Percentiles rank a stretch among this genome's conserved stretches.
Conservation (phyloP, 192 early-diverging fungal genomes). For the Coemansia furcata region DNA sequence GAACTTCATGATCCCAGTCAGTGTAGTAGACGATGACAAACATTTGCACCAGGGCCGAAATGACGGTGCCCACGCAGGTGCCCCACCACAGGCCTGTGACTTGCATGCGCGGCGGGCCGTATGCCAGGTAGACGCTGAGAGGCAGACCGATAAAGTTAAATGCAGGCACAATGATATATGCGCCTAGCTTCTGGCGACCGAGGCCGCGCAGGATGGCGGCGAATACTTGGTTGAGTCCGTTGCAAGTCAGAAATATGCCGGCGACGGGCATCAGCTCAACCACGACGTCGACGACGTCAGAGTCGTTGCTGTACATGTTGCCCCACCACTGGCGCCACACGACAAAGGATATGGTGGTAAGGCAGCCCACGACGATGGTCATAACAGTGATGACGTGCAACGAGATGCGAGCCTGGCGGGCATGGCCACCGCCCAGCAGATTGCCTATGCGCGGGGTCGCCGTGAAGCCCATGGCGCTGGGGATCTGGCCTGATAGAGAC, state of each 20-base stretch:
- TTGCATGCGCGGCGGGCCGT: conserved; percentile 27
- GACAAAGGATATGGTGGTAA: background rate
- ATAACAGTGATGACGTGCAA: conserved; percentile 19
- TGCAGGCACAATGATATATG: conserved; percentile 52
- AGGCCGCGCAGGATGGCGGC: conserved; percentile 57
- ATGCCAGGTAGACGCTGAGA: conserved; percentile 57
- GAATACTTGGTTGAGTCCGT: conserved; percentile 61
- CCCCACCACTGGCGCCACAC: conserved; percentile 47
- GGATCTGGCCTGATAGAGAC: conserved; percentile 52
- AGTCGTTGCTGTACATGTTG: conserved; percentile 64
- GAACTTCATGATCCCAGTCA: conserved; percentile 37
- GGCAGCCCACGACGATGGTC: conserved; percentile 7
- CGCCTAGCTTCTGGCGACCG: conserved; percentile 56
- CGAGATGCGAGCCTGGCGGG: conserved; percentile 19
- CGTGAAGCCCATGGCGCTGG: conserved; percentile 56
- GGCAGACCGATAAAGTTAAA: conserved; percentile 59
- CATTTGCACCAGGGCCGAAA: conserved; percentile 39
- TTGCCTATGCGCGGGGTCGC: conserved; percentile 57
- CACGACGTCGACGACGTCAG: conserved; percentile 63
- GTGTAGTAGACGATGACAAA: conserved; percentile 16
- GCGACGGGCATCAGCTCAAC: conserved; percentile 69
- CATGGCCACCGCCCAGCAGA: conserved; percentile 45
- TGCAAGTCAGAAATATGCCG: conserved; percentile 63
- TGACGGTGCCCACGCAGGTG: conserved; percentile 25
- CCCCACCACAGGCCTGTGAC: conserved; percentile 51